phyloP scores from a whole-genome alignment of 257 asterid species.

The Petunia secreta region DNA sequence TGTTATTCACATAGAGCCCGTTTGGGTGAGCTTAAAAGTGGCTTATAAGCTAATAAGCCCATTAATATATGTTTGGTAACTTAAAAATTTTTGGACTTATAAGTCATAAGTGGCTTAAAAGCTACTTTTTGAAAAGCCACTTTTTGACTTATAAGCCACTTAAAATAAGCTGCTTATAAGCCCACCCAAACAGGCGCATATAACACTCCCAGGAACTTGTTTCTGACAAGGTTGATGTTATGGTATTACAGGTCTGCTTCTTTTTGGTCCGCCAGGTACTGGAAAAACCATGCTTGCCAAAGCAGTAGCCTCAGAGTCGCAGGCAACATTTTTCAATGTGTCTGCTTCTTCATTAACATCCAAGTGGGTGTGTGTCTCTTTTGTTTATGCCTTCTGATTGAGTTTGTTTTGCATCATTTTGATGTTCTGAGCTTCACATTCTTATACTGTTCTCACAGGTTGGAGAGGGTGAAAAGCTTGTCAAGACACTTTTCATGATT shows the following conservation, averaged over 20 bases:
- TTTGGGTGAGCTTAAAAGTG: too few relatives aligned
- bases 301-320: slow-evolving; percentile 99
- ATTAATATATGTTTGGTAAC: too few relatives aligned
- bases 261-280: slow-evolving; percentile 99
- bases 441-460: slow-evolving; percentile 58
- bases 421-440: slow-evolving; percentile 9
- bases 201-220: slow-evolving; percentile 13
- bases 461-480: slow-evolving; percentile 99
- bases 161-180: too few relatives aligned
- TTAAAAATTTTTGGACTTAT: too few relatives aligned
- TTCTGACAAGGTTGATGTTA: slow-evolving; percentile 29
- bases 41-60: too few relatives aligned
- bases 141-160: too few relatives aligned
- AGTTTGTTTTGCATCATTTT: background rate
- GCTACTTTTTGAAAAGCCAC: too few relatives aligned
- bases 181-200: background rate
- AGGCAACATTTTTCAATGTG: slow-evolving; percentile 92
- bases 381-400: slow-evolving; percentile 23
- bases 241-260: slow-evolving; percentile 74
- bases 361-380: slow-evolving; percentile 77
- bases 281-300: slow-evolving; percentile 99
- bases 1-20: background rate
- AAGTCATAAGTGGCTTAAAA: too few relatives aligned
- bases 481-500: slow-evolving; percentile 88
- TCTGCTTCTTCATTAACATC: slow-evolving; percentile 98